Evolutionary conservation across 768 basidiomycete species (phyloP), one percentile per base, ranked within the genome.

Genomic region (Sarcodon sp.): DNA sequence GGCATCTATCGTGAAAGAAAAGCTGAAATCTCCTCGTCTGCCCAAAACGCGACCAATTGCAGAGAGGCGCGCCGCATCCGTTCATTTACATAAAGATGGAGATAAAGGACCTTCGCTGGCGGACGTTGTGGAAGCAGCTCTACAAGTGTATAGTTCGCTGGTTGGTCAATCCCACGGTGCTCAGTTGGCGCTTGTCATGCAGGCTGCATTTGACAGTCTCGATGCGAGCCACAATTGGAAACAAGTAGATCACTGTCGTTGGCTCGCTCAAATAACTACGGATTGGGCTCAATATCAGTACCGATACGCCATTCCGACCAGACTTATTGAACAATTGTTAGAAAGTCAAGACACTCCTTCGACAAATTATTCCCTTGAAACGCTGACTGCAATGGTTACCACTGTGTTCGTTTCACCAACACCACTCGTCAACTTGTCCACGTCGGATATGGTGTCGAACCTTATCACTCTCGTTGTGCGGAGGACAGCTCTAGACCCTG

Each of bases 281-380:
- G 83, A 88, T 56, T 93, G 88, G 86, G 76, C 87, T 5, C 88
- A 87, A 58, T 89, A 93, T 53, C 93, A 93, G 60, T 93, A 93
- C 63, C 84, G 93, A 21, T 94, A 87, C 57, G 84, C 83, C 21
- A 77, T 96, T 6, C 88, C 92, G 3, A 87, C 88, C 1, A 77
- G 81, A 59, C 67, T 94, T 3, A 79, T 94, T 10, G 90, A 93
- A 57, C 73, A 75, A 21, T 72, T 96, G 4, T 69, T 80, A 16
- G 72, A 76, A 51, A 72, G 71, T 43, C 80, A 77, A 56, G 83
- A 86, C 47, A 57, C 66, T 0, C 59, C 70, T 0, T 56, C 66
- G 34, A 62, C 72, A 7, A 70, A 71, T 3, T 27, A 41, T 9
- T 54, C 67, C 33, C 66, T 80, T 47, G 83, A 84, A 44, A 69